A percentile compares a stretch with the other conserved stretches of the same genome.
phyloP scores from a whole-genome alignment of 441 rosid genomes.

The Hura crepitans region DNA sequence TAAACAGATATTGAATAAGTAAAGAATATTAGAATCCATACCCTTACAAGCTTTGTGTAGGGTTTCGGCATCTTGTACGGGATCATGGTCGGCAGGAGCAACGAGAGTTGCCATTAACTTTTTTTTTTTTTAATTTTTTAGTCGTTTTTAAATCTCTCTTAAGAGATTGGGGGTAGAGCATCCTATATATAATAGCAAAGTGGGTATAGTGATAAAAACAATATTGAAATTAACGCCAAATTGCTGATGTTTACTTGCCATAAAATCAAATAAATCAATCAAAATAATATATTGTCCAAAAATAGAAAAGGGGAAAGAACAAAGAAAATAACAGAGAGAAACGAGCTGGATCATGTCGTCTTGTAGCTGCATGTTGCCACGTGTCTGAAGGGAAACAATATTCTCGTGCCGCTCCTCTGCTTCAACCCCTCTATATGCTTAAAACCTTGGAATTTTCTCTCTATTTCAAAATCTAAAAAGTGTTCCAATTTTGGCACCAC shows the following conservation, averaged over 20 bases:
- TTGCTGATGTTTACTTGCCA: background rate
- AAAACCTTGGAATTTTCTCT: no score
- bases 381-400: background rate
- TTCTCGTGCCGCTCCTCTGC: background rate
- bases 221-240: conserved; percentile 1
- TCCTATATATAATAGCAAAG: background rate
- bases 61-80: conserved; percentile 42
- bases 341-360: background rate
- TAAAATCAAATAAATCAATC: background rate
- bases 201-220: background rate
- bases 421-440: background rate
- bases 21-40: background rate
- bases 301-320: no score
- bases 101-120: conserved; percentile 41
- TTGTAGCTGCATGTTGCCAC: conserved; percentile 8
- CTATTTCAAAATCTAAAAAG: background rate
- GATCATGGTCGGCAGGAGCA: conserved; percentile 30
- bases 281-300: background rate
- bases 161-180: background rate
- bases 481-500: no score
- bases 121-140: conserved; percentile 12
- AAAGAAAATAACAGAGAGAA: background rate
- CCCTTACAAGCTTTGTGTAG: conserved; percentile 45
- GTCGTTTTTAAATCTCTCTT: background rate
- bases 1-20: background rate